A percentile compares a stretch with the other conserved stretches of the same genome.
Evolutionary conservation across 2,329 filamentous ascomycete species (phyloP).

Genomic region (Neospermospora avenae): DNA sequence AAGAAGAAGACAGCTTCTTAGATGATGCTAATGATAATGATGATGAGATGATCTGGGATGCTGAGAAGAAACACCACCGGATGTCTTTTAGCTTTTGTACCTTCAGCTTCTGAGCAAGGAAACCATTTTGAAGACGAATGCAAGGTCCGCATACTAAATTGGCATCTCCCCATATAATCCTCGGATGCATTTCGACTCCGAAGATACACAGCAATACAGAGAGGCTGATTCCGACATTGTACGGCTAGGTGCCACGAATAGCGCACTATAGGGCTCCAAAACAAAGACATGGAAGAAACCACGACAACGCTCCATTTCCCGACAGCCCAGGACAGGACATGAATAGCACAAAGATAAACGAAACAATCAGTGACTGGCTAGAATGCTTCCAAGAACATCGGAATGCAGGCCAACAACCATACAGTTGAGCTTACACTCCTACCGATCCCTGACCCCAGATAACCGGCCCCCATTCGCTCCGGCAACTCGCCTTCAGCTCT

Average conservation of each 20-base stretch:
- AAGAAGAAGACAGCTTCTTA: constrained; percentile 3
- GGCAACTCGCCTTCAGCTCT: background rate
- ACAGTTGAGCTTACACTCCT: constrained; percentile 7
- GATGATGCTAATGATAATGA: constrained; percentile 6
- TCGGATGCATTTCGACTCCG: background rate
- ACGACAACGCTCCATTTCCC: background rate
- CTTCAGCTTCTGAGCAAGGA: background rate
- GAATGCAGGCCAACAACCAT: background rate
- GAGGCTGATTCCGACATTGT: background rate
- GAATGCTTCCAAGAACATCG: background rate
- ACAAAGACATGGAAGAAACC: background rate
- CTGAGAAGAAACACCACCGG: background rate
- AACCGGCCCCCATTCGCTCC: background rate
- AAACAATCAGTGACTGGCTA: background rate
- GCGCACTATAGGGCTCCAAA: background rate
- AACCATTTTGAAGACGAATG: background rate
- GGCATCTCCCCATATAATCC: background rate
- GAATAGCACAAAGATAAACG: constrained; percentile 3
- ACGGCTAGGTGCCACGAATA: background rate
- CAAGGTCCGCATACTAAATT: background rate
- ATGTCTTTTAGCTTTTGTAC: constrained; percentile 13
- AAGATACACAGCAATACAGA: constrained; percentile 9
- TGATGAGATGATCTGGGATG: constrained; percentile 6
- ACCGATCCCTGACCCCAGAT: background rate
- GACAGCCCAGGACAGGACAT: background rate